Evolutionary conservation across 2,329 filamentous ascomycete genomes (phyloP), one percentile per base, ranked within the genome.

Genomic region (Neophaeococcomyces aloes): DNA sequence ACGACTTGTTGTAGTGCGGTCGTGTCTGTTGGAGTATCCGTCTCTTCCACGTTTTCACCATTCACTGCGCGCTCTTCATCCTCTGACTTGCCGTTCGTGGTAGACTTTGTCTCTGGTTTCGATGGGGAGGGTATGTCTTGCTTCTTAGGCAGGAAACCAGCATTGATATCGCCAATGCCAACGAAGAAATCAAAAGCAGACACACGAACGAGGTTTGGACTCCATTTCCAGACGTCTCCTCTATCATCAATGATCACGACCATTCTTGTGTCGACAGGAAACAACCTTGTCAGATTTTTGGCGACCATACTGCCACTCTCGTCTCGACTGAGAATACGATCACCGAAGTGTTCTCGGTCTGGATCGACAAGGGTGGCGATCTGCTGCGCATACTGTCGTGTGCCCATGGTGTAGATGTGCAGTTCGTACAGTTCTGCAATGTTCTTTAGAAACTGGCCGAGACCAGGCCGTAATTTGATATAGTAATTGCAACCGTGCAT

Each of bases 351-450:
- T 59, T 82, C 88, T 51, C 81, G 78, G 27, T 89, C 79, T 0
- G 89, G 89, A 57, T 98, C 91, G 49, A 98, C 84, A 50, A 98
- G 89, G 54, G 83, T 82, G 29, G 87, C 87, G 55, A 98, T 93
- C 48, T 86, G 83, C 54, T 88, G 74, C 7, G 91, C 91, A 60
- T 98, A 98, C n/a, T 89, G 86, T 51, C 91, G 78, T 17, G 91
- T 98, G 45, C 89, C 91, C 91, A 98, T 98, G 33, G 91, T 98
- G 68, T 98, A 98, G 50, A 98, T 89, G 61, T 98, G 91, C 57
- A 96, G 71, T 66, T 98, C 91, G 65, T 91, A 98, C 56, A 91
- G 69, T 57, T 80, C 74, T 1, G 86, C 78, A 37, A 95, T 74
- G 41, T 78, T 76, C 46, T 83, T 71, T 38, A 98, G 71, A 58